Percentiles rank a stretch among this genome's conserved stretches.
These are phyloP conservation scores for Alloascoidea africana DNA, from an alignment of 805 yeast species.

Conservation along the genomic window DNA sequence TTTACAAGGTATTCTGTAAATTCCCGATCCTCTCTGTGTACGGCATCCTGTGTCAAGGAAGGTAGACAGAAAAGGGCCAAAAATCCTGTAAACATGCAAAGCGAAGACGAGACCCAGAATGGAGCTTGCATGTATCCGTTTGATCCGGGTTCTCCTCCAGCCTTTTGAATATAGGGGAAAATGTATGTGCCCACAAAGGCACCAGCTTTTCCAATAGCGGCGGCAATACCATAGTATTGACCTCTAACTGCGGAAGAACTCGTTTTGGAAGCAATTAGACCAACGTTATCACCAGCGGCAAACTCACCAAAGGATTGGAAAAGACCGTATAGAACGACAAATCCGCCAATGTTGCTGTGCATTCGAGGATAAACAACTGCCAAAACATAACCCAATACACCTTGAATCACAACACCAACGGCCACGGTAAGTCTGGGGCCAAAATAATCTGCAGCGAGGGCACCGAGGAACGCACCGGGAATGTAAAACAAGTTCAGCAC, in stretches of 20 bases:
- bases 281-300: constrained; percentile 30
- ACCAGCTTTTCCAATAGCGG: constrained; percentile 15
- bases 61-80: constrained; percentile 65
- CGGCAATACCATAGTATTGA: constrained; percentile 25
- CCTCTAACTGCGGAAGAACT: constrained; percentile 29
- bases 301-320: constrained; percentile 28
- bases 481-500: constrained; percentile 28
- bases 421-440: constrained; percentile 81
- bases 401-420: constrained; percentile 40
- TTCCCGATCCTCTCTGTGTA: constrained; percentile 58
- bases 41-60: constrained; percentile 68
- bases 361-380: constrained; percentile 25
- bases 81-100: constrained; percentile 59
- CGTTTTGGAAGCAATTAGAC: constrained; percentile 27
- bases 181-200: constrained; percentile 30
- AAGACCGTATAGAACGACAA: constrained; percentile 27
- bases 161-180: constrained; percentile 24
- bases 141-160: constrained; percentile 15
- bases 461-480: constrained; percentile 86
- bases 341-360: constrained; percentile 22
- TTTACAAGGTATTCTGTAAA: constrained; percentile 52
- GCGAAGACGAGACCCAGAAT: constrained; percentile 66
- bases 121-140: constrained; percentile 56
- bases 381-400: constrained; percentile 29
- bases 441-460: constrained; percentile 65